A percentile compares a stretch with the other conserved stretches of the same genome.
Evolutionary conservation across 2,329 filamentous ascomycete genomes (phyloP).

Genomic region (Paracoccidioides lutzii): DNA sequence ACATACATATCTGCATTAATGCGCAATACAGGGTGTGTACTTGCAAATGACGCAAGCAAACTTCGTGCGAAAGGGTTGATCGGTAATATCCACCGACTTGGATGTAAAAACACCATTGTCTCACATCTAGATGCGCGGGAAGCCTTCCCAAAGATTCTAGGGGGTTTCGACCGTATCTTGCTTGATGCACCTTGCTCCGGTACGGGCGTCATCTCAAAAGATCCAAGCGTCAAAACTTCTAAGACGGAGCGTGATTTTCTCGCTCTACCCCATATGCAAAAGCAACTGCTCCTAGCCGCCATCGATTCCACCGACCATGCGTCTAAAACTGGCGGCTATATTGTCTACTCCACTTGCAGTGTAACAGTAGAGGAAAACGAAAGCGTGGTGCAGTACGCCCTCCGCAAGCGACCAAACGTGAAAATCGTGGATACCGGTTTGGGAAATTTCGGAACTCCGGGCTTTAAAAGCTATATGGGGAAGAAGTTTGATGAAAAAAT

Average conservation of each 20-base stretch:
- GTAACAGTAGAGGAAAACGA: slow-evolving; percentile 93
- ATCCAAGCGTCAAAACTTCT: slow-evolving; percentile 93
- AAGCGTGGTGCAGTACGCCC: slow-evolving; percentile 82
- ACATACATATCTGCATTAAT: slow-evolving; percentile 93
- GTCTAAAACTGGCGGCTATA: slow-evolving; percentile 83
- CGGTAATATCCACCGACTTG: slow-evolving; percentile 91
- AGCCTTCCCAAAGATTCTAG: slow-evolving; percentile 87
- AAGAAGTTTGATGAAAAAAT: slow-evolving; percentile 83
- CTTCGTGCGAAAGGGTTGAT: slow-evolving; percentile 90
- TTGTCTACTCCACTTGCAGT: slow-evolving; percentile 94
- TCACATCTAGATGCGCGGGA: slow-evolving; percentile 82
- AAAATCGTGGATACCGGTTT: slow-evolving; percentile 85
- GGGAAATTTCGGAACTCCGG: slow-evolving; percentile 71
- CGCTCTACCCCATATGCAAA: slow-evolving; percentile 82
- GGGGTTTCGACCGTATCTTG: slow-evolving; percentile 87
- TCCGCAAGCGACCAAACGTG: slow-evolving; percentile 84
- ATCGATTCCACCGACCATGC: slow-evolving; percentile 90
- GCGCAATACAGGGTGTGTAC: slow-evolving; percentile 91
- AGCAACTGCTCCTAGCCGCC: slow-evolving; percentile 80
- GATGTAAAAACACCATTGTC: slow-evolving; percentile 85
- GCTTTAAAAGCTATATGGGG: slow-evolving; percentile 80
- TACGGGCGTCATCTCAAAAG: slow-evolving; percentile 95
- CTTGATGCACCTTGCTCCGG: slow-evolving; percentile 93
- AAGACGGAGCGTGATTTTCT: slow-evolving; percentile 95
- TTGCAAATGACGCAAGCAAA: slow-evolving; percentile 95